These are phyloP conservation scores for Dendrocalamus sinicus DNA, from an alignment of 176 grass and related monocot genomes.

Conservation along the genomic window DNA sequence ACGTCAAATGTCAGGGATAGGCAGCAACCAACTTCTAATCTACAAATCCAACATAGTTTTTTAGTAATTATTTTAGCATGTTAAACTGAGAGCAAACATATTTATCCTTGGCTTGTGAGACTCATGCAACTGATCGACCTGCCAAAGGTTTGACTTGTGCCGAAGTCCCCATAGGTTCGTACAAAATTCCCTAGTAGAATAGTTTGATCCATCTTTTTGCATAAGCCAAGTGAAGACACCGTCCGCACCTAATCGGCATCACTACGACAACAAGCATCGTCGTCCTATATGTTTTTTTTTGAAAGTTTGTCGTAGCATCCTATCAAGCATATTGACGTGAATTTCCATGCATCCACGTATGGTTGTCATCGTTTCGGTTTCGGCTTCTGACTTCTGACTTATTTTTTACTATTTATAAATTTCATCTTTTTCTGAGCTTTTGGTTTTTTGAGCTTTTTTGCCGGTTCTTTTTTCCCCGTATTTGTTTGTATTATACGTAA, in stretches of 20 bases:
- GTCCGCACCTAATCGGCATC: conserved; percentile 44
- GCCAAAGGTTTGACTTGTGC: conserved; percentile 48
- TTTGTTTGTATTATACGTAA: too few relatives aligned
- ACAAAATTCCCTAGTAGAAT: conserved; percentile 5
- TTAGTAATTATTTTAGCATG: not conserved
- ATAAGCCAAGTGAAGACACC: conserved; percentile 20
- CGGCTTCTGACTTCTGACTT: too few relatives aligned
- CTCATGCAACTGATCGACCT: conserved; percentile 1
- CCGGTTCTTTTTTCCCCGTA: too few relatives aligned
- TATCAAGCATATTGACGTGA: conserved; percentile 17
- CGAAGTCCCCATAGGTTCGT: conserved; percentile 24
- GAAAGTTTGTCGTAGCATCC: not conserved
- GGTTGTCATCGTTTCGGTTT: too few relatives aligned
- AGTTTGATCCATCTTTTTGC: conserved; percentile 23
- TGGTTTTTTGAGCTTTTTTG: too few relatives aligned
- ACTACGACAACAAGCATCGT: conserved; percentile 23
- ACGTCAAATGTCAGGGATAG: conserved; percentile 21
- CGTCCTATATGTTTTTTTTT: not conserved
- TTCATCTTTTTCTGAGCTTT: too few relatives aligned
- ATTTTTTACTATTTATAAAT: too few relatives aligned
- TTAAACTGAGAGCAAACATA: conserved; percentile 18
- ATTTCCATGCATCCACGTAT: conserved; percentile 18
- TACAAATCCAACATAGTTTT: conserved; percentile 10
- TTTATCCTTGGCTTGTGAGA: conserved; percentile 20
- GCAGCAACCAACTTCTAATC: conserved; percentile 32